Percentiles rank a stretch among this genome's conserved stretches.
Evolutionary conservation across 805 yeast genomes (phyloP).

Genomic region (Brettanomyces bruxellensis): DNA sequence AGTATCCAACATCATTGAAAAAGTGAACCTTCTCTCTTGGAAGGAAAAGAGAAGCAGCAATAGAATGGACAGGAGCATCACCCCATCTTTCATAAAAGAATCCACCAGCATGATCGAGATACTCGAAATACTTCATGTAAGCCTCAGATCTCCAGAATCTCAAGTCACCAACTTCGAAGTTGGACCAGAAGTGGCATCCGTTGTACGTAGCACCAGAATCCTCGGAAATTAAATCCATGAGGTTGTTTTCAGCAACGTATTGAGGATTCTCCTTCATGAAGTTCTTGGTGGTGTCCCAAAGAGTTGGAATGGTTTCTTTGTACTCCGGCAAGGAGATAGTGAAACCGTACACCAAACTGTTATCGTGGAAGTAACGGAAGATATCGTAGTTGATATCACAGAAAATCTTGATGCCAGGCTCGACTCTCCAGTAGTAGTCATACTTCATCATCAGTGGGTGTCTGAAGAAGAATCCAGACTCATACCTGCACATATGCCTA

Average conservation of each 20-base stretch:
- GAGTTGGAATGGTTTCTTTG: constrained; percentile 58
- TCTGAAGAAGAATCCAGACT: constrained; percentile 82
- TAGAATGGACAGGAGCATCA: constrained; percentile 87
- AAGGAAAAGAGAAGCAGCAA: constrained; percentile 74
- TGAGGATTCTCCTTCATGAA: constrained; percentile 56
- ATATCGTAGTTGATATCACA: constrained; percentile 80
- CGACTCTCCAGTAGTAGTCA: constrained; percentile 93
- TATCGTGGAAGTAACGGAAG: constrained; percentile 75
- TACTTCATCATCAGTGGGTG: constrained; percentile 68
- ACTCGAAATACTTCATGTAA: constrained; percentile 60
- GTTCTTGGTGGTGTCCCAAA: constrained; percentile 63
- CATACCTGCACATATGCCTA: constrained; percentile 90
- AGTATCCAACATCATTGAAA: constrained; percentile 81
- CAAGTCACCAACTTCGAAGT: constrained; percentile 74
- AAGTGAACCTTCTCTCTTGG: constrained; percentile 64
- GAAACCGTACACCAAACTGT: constrained; percentile 65
- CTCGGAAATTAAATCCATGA: constrained; percentile 61
- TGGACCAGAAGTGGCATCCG: constrained; percentile 87
- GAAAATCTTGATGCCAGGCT: constrained; percentile 71
- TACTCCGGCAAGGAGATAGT: constrained; percentile 75
- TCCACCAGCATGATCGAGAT: constrained; percentile 77
- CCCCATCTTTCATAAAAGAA: constrained; percentile 94
- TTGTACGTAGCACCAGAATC: constrained; percentile 66
- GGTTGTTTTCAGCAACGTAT: constrained; percentile 48
- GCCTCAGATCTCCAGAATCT: constrained; percentile 69